Conservation (phyloP, 1,284 basidiomycete species). For the Laetiporus sulphureus region DNA sequence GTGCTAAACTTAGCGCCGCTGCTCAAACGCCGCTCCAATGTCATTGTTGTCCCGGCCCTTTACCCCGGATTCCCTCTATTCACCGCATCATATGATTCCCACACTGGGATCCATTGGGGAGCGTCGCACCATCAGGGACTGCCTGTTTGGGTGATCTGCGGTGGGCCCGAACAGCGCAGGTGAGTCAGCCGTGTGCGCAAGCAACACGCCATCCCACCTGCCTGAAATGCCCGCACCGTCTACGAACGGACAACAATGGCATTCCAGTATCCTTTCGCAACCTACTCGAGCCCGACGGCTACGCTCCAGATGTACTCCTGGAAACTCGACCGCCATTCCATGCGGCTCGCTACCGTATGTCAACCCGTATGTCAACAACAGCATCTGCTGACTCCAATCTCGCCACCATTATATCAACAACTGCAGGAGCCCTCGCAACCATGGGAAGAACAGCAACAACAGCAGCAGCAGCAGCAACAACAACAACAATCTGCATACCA, state of each 20-base stretch:
- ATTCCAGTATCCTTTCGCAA: conserved; percentile 14
- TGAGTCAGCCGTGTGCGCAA: neutral
- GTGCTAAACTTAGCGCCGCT: too few species aligned
- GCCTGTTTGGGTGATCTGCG: conserved; percentile 2
- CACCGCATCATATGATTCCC: too few species aligned
- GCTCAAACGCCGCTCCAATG: too few species aligned
- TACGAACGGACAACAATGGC: conserved; percentile 16
- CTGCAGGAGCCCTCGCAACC: conserved; percentile 1
- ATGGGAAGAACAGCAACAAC: conserved; percentile 3
- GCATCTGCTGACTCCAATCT: too few species aligned
- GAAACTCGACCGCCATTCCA: conserved; percentile 9
- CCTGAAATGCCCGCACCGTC: neutral
- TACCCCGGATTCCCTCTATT: too few species aligned
- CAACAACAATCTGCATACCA: conserved; percentile 5
- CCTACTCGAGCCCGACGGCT: conserved; percentile 17
- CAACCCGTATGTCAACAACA: too few species aligned
- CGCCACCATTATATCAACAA: conserved; percentile 11
- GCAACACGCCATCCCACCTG: neutral
- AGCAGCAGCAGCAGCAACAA: neutral
- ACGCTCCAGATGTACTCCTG: conserved; percentile 20
- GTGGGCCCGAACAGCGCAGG: conserved; percentile 4
- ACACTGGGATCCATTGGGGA: too few species aligned
- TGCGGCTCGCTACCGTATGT: neutral
- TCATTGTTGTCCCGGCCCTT: too few species aligned
- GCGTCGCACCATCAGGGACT: neutral